phyloP scores from a whole-genome alignment of 805 yeast species.

The Spathaspora gorwiae region DNA sequence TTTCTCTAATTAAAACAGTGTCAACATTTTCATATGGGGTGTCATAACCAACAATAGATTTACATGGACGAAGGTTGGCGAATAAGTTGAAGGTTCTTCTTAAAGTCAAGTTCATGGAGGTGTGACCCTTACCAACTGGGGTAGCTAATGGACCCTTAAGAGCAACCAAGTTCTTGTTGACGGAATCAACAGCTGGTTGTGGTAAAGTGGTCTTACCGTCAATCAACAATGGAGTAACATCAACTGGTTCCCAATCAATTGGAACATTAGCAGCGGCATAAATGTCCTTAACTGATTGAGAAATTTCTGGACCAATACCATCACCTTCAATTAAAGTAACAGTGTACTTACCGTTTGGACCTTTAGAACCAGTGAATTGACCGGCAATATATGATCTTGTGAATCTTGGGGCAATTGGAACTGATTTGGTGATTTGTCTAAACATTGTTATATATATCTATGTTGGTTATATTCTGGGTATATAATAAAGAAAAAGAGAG shows the following conservation, averaged over 20 bases:
- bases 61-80: conserved; percentile 97
- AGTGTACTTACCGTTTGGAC: conserved; percentile 77
- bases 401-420: conserved; percentile 23
- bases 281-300: conserved; percentile 88
- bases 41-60: conserved; percentile 86
- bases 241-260: conserved; percentile 94
- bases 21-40: conserved; percentile 89
- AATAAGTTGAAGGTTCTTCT: conserved; percentile 95
- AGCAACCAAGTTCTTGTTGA: conserved; percentile 90
- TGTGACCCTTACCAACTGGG: conserved; percentile 98
- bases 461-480: too few species aligned
- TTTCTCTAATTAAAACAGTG: conserved; percentile 95
- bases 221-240: conserved; percentile 87
- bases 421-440: conserved; percentile 27
- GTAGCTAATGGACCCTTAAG: conserved; percentile 98
- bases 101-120: conserved; percentile 92
- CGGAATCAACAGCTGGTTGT: conserved; percentile 83
- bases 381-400: conserved; percentile 52
- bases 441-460: conserved; percentile 19
- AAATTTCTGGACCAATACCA: conserved; percentile 93
- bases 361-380: conserved; percentile 60
- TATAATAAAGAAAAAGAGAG: neutral
- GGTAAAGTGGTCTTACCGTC: conserved; percentile 94
- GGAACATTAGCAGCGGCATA: conserved; percentile 94
- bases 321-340: conserved; percentile 98